A percentile compares a stretch with the other conserved stretches of the same genome.
Evolutionary conservation across 2,329 filamentous ascomycete species (phyloP).

Genomic region (Penicillium sp.): DNA sequence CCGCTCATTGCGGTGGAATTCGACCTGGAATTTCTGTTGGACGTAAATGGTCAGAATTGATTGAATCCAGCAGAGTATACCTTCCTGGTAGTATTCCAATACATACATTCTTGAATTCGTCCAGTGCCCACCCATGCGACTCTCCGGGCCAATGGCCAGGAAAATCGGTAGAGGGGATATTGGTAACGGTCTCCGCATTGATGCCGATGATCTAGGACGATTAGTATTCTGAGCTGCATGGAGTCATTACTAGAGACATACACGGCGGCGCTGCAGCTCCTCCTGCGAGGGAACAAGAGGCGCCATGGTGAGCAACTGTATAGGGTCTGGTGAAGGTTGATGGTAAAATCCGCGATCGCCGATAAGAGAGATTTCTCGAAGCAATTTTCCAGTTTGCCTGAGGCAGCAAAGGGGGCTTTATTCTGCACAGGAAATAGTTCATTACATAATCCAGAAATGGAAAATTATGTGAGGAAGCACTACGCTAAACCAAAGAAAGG

Average conservation of each 20-base stretch:
- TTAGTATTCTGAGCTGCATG: neutral
- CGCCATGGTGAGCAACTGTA: constrained; percentile 30
- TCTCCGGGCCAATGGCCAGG: constrained; percentile 85
- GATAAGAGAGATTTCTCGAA: constrained; percentile 25
- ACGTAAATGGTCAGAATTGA: constrained; percentile 2
- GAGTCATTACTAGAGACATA: constrained; percentile 18
- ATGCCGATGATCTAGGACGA: constrained; percentile 65
- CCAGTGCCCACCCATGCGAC: constrained; percentile 68
- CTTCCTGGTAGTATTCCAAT: neutral
- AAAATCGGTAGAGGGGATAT: constrained; percentile 83
- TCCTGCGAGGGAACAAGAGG: constrained; percentile 36
- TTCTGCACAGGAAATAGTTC: constrained; percentile 5
- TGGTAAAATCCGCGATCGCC: constrained; percentile 17
- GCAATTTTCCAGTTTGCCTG: constrained; percentile 28
- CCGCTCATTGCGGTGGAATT: constrained; percentile 74
- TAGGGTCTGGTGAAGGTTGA: constrained; percentile 11
- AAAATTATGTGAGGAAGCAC: neutral
- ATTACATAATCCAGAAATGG: neutral
- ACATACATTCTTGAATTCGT: constrained; percentile 57
- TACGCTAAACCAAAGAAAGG: neutral
- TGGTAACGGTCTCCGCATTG: constrained; percentile 79
- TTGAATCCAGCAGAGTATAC: neutral
- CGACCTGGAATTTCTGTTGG: constrained; percentile 57
- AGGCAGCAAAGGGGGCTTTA: constrained; percentile 22
- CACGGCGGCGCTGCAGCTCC: constrained; percentile 39